Conservation (phyloP, 2,329 filamentous ascomycete species). For the Nemania sp. region DNA sequence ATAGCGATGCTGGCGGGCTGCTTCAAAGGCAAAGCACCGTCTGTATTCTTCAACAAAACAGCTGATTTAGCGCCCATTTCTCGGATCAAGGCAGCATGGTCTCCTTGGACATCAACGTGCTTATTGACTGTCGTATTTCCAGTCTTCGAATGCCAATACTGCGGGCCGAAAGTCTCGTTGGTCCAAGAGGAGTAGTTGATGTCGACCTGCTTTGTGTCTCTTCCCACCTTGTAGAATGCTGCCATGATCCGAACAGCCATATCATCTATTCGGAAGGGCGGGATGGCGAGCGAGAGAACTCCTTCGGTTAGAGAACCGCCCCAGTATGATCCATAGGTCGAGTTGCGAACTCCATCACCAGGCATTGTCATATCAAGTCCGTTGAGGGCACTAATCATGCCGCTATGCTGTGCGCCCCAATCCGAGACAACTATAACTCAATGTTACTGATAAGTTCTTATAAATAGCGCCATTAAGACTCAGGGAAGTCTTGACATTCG, state of each 20-base stretch:
- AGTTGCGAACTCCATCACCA: constrained; percentile 35
- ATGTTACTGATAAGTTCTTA: not conserved
- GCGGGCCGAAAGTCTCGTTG: constrained; percentile 69
- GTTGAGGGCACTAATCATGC: constrained; percentile 44
- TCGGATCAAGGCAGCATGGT: constrained; percentile 73
- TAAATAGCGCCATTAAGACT: too few species aligned
- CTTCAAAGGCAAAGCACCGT: constrained; percentile 42
- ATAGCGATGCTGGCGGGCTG: constrained; percentile 73
- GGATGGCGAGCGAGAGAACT: constrained; percentile 24
- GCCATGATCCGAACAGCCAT: constrained; percentile 83
- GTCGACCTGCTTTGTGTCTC: constrained; percentile 50
- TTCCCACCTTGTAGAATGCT: constrained; percentile 66
- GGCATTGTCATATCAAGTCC: constrained; percentile 53
- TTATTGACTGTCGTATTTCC: constrained; percentile 71
- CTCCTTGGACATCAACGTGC: constrained; percentile 74
- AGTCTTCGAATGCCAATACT: constrained; percentile 64
- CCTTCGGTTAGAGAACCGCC: constrained; percentile 34
- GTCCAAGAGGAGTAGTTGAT: constrained; percentile 93
- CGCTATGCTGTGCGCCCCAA: constrained; percentile 74
- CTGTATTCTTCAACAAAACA: constrained; percentile 77
- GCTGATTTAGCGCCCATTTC: constrained; percentile 78
- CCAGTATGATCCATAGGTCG: constrained; percentile 37
- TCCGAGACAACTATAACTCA: constrained; percentile 58
- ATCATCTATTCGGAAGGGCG: constrained; percentile 57
- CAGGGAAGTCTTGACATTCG: too few species aligned